Evolutionary conservation across 2,329 filamentous ascomycete species (phyloP).

Genomic region (Fusarium clavum): DNA sequence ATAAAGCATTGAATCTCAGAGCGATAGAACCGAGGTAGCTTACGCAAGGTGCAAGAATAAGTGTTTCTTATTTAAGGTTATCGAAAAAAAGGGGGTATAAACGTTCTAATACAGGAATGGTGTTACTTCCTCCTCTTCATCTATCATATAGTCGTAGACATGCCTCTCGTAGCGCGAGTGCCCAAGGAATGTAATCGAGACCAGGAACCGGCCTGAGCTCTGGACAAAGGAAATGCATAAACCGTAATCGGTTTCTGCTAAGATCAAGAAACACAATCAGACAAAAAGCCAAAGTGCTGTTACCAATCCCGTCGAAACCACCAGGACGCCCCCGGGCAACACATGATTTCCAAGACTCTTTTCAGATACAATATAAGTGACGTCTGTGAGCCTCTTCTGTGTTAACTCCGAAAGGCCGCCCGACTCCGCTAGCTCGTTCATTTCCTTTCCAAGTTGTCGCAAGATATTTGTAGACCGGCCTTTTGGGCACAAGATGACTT

Average conservation of each 20-base stretch:
- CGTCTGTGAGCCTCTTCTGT: conserved; percentile 49
- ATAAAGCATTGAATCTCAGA: conserved; percentile 40
- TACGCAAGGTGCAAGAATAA: conserved; percentile 44
- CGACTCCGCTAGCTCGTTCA: conserved; percentile 59
- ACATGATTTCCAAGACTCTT: conserved; percentile 42
- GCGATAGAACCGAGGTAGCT: conserved; percentile 43
- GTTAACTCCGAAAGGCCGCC: conserved; percentile 53
- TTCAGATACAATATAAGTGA: conserved; percentile 52
- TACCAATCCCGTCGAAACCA: conserved; percentile 21
- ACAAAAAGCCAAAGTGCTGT: conserved; percentile 33
- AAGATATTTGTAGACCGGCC: conserved; percentile 71
- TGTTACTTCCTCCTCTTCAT: conserved; percentile 21
- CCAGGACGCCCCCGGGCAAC: conserved; percentile 25
- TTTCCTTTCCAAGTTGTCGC: conserved; percentile 61
- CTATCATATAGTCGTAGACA: conserved; percentile 24
- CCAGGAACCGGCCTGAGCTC: conserved; percentile 34
- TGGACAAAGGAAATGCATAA: conserved; percentile 15
- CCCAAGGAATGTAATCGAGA: conserved; percentile 6
- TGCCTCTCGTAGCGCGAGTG: neutral
- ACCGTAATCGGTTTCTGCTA: neutral
- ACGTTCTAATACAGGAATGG: conserved; percentile 27
- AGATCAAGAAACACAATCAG: conserved; percentile 9
- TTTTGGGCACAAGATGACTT: conserved; percentile 80
- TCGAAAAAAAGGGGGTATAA: conserved; percentile 39
- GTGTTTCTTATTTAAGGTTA: conserved; percentile 41